phyloP scores from a whole-genome alignment of 345 rosid species.

The Jatropha curcas region DNA sequence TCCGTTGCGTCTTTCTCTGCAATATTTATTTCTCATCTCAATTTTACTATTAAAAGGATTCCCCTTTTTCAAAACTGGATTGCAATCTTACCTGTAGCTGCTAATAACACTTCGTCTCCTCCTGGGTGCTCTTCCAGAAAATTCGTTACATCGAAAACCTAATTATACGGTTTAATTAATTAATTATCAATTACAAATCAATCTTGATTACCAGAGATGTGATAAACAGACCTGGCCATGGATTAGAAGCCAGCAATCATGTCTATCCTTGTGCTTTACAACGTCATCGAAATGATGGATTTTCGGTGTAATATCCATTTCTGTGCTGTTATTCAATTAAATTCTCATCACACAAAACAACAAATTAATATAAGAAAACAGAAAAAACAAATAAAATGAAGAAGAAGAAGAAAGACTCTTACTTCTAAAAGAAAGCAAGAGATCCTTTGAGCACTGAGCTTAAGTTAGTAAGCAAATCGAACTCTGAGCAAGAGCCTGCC shows the following conservation, averaged over 20 bases:
- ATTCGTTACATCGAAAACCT: slow-evolving; percentile 6
- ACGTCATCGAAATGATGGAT: slow-evolving; percentile 48
- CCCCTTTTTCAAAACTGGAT: no score
- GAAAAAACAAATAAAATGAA: background rate
- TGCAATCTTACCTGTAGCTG: slow-evolving; percentile 4
- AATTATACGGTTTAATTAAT: background rate
- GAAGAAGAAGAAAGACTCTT: background rate
- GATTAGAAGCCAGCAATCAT: slow-evolving; percentile 68
- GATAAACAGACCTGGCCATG: slow-evolving; percentile 62
- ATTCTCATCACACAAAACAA: background rate
- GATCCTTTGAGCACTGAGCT: background rate
- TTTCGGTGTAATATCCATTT: slow-evolving; percentile 36
- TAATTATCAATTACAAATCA: no score
- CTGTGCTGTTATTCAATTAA: background rate
- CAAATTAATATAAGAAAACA: background rate
- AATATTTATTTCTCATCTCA: background rate
- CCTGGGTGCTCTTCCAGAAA: slow-evolving; percentile 21
- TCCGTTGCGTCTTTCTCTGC: slow-evolving; percentile 18
- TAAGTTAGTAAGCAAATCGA: no score
- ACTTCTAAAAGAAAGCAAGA: background rate
- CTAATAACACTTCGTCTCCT: slow-evolving; percentile 15
- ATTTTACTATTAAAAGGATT: no score
- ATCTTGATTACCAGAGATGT: no score
- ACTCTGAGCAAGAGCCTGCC: background rate
- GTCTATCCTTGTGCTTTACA: slow-evolving; percentile 50